Evolutionary conservation across 2,329 filamentous ascomycete genomes (phyloP), one percentile per base, ranked within the genome.

Genomic region (Penicillium vulpinum): DNA sequence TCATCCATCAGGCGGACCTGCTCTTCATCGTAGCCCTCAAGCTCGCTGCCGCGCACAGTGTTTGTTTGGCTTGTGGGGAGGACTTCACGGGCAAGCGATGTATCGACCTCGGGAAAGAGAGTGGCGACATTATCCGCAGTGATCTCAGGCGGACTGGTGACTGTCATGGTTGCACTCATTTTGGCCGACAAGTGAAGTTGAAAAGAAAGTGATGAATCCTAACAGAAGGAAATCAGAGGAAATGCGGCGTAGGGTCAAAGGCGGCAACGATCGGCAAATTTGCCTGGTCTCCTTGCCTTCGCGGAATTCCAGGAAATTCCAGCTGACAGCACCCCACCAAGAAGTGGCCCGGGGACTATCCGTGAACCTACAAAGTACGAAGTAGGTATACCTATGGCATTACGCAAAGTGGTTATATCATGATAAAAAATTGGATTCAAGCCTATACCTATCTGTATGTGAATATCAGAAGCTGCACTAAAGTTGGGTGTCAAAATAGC

Each of bases 1-100:
- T 97, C 94, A 70, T 99, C 93, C 94, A 99, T 99, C 69, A 99
- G 80, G 49, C 93, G 88, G 70, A 97, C 96, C 80, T 99, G 94
- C 81, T 97, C 93, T 75, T 90, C 93, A 80, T 97, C 92, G 80
- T 97, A 95, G 50, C 93, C 94, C 55, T 88, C 88, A 43, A 97
- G 83, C 57, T 91, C 91, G 51, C 85, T 83, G 67, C 88, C 87
- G 70, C 71, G 67, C n/a, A 73, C 71, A 56, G 72, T 71, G 45
- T 56, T 64, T 57, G 59, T 67, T 49, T 55, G 69, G 46, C 59
- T 63, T 40, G 81, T 85, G 59, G 75, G 77, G 59, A 77, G 73
- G 58, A 81, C 67, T 61, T 79, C 74, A 50, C 79, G 78, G 51
- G 84, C 84, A 49, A 87, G 78, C 16, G 78, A 78, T 24, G 84